Percentiles rank a stretch among this genome's conserved stretches.
Evolutionary conservation across 768 basidiomycete genomes (phyloP).

Genomic region (Suillus paluster): DNA sequence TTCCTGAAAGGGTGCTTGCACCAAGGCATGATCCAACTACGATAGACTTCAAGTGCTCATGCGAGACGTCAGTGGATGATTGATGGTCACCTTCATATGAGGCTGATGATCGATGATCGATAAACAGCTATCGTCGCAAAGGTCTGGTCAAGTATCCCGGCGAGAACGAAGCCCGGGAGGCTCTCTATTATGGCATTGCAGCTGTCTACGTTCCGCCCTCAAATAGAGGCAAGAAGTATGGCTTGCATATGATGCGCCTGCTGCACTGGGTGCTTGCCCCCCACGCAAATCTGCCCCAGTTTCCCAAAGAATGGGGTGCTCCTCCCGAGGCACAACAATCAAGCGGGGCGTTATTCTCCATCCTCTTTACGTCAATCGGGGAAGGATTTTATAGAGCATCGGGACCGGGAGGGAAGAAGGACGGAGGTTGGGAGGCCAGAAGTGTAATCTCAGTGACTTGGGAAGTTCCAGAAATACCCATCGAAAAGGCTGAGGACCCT

Average conservation of each 20-base stretch:
- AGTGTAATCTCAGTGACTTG: no score
- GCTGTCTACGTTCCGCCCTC: conserved; percentile 54
- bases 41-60: conserved; percentile 57
- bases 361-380: no score
- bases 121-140: conserved; percentile 37
- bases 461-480: no score
- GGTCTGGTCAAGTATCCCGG: conserved; percentile 33
- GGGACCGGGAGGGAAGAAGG: no score
- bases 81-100: conserved; percentile 3
- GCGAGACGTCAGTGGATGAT: conserved; percentile 55
- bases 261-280: conserved; percentile 56
- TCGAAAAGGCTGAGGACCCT: no score
- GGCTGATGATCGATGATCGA: conserved; percentile 24
- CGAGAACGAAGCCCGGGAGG: conserved; percentile 9
- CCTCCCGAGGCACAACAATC: conserved; percentile 8
- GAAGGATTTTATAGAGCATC: no score
- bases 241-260: conserved; percentile 60
- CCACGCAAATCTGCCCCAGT: conserved; percentile 19
- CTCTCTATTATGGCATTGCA: conserved; percentile 48
- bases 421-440: no score
- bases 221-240: conserved; percentile 56
- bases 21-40: conserved; percentile 51
- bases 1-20: conserved; percentile 55
- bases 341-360: no score
- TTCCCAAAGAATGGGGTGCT: conserved; percentile 38